Conservation (phyloP, 208 protist species). For the Trypanosoma caninum region DNA sequence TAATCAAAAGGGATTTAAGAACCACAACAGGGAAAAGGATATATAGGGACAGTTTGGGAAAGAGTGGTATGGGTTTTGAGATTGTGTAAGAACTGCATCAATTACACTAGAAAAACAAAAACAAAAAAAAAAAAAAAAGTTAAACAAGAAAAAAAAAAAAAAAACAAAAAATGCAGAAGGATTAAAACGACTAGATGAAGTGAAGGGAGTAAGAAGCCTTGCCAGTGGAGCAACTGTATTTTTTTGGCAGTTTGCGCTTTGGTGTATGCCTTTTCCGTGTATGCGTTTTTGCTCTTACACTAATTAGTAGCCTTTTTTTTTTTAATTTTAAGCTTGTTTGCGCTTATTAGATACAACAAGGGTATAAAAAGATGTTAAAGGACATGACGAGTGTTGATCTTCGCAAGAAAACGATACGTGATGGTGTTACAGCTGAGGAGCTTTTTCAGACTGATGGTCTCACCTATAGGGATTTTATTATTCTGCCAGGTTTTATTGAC, state of each 20-base stretch:
- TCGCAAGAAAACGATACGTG: slow-evolving; percentile 72
- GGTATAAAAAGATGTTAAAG: not conserved
- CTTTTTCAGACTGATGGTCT: slow-evolving; percentile 83
- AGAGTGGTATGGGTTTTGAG: too few relatives aligned
- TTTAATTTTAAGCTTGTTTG: too few relatives aligned
- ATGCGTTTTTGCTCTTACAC: too few relatives aligned
- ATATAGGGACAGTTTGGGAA: too few relatives aligned
- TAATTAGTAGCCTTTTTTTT: too few relatives aligned
- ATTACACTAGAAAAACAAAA: not conserved
- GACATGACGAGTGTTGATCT: slow-evolving; percentile 39
- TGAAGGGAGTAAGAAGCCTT: not conserved
- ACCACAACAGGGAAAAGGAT: too few relatives aligned
- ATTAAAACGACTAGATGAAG: too few relatives aligned
- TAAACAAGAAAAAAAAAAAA: slow-evolving; percentile 1
- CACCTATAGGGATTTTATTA: slow-evolving; percentile 94
- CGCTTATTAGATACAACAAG: not conserved
- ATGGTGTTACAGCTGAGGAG: slow-evolving; percentile 84
- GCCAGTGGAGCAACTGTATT: not conserved
- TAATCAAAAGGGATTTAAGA: too few relatives aligned
- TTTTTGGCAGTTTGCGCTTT: too few relatives aligned
- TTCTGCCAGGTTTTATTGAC: slow-evolving; percentile 94
- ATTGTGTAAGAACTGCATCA: too few relatives aligned
- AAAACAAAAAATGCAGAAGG: not conserved
- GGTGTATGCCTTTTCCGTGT: too few relatives aligned
- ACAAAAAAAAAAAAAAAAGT: not conserved